phyloP scores from a whole-genome alignment of 2,329 filamentous ascomycete species.

The Colletotrichum eleusines region DNA sequence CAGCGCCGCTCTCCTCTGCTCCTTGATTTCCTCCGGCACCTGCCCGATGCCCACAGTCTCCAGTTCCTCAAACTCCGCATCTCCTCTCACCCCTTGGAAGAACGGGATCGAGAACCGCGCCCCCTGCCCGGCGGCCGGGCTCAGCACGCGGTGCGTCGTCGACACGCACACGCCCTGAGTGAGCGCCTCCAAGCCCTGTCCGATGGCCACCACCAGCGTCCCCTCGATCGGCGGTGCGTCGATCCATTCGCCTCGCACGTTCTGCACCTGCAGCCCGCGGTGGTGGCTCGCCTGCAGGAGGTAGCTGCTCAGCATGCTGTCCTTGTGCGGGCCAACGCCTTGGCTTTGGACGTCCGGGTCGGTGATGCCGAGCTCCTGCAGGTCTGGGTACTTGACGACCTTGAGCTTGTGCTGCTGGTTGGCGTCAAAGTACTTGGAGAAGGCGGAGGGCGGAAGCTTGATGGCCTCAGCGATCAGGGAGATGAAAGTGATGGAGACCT shows the following conservation, averaged over 20 bases:
- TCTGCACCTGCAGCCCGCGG: slow-evolving; percentile 84
- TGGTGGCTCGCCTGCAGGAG: slow-evolving; percentile 84
- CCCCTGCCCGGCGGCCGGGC: slow-evolving; percentile 75
- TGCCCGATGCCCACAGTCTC: slow-evolving; percentile 67
- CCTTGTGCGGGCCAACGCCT: slow-evolving; percentile 84
- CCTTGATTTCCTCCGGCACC: slow-evolving; percentile 72
- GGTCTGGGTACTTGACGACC: slow-evolving; percentile 87
- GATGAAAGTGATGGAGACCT: slow-evolving; percentile 80
- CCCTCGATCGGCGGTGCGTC: slow-evolving; percentile 81
- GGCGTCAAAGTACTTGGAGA: slow-evolving; percentile 82
- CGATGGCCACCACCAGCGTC: slow-evolving; percentile 88
- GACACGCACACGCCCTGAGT: slow-evolving; percentile 85
- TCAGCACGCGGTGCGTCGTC: slow-evolving; percentile 88
- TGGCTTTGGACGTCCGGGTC: slow-evolving; percentile 59
- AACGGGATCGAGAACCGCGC: slow-evolving; percentile 86
- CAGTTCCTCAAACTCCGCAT: slow-evolving; percentile 83
- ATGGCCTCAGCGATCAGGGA: slow-evolving; percentile 88
- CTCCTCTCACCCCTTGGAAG: slow-evolving; percentile 87
- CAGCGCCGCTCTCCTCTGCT: slow-evolving; percentile 70
- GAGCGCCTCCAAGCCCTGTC: slow-evolving; percentile 87
- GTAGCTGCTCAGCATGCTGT: slow-evolving; percentile 86
- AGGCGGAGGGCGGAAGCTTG: slow-evolving; percentile 75
- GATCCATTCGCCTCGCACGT: slow-evolving; percentile 82
- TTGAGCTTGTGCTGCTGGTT: slow-evolving; percentile 88
- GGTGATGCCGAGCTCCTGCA: slow-evolving; percentile 65